Conservation (phyloP, 306 rosid genomes). For the Comarum palustre region DNA sequence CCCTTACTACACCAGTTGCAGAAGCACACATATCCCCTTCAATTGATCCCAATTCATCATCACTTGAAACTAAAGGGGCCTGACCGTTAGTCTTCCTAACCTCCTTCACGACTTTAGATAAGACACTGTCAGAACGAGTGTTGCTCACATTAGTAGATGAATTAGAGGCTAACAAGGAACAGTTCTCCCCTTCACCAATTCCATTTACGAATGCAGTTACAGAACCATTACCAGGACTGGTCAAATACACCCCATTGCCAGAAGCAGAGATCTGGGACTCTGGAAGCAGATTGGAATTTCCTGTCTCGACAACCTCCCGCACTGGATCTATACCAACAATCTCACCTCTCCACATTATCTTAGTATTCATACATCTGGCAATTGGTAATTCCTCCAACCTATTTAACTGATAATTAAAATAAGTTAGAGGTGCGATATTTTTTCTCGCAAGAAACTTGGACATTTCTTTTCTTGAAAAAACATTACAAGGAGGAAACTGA, state of each 20-base stretch:
- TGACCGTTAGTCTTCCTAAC: conserved; percentile 35
- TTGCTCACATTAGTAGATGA: conserved; percentile 29
- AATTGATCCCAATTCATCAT: conserved; percentile 47
- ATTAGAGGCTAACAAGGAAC: conserved; percentile 24
- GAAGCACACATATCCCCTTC: conserved; percentile 92
- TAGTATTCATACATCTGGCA: conserved; percentile 35
- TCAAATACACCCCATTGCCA: conserved; percentile 37
- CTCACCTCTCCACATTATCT: conserved; percentile 25
- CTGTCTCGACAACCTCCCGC: conserved; percentile 35
- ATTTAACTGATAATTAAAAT: conserved; percentile 40
- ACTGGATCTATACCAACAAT: conserved; percentile 28
- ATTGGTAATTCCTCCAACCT: conserved; percentile 35
- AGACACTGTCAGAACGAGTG: conserved; percentile 27
- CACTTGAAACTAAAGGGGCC: conserved; percentile 34
- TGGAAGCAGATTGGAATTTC: conserved; percentile 38
- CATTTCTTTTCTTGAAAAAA: conserved; percentile 74
- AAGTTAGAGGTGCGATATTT: conserved; percentile 47
- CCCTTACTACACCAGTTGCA: conserved; percentile 94
- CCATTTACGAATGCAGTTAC: conserved; percentile 39
- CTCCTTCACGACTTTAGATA: conserved; percentile 35
- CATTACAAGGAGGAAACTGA: conserved; percentile 74
- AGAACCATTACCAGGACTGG: conserved; percentile 39
- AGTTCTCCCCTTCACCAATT: conserved; percentile 38
- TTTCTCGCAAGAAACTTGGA: conserved; percentile 56
- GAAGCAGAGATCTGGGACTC: conserved; percentile 33